Evolutionary conservation across 78 protist genomes (phyloP).

Genomic region (Capsaspora owczarzaki): DNA sequence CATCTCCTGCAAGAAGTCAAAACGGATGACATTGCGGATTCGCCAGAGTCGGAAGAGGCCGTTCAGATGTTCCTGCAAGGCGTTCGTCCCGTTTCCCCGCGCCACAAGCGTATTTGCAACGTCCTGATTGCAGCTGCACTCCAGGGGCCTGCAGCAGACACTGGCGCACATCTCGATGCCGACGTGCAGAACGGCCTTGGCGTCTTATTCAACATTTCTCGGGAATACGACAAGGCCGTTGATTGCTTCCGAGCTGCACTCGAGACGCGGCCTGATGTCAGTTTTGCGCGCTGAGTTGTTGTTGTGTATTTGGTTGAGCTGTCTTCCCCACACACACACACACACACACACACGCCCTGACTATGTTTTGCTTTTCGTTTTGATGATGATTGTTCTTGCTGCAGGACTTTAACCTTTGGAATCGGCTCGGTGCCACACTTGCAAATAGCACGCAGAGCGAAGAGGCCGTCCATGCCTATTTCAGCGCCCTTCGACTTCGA

Average conservation of each 20-base stretch:
- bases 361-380: no score
- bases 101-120: slow-evolving; percentile 17
- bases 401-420: slow-evolving; percentile 68
- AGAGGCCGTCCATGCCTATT: slow-evolving; percentile 77
- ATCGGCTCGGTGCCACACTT: slow-evolving; percentile 85
- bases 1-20: no score
- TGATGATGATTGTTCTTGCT: no score
- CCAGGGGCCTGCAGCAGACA: neutral
- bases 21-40: no score
- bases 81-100: no score
- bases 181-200: slow-evolving; percentile 77
- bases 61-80: no score
- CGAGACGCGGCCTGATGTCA: neutral
- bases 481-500: slow-evolving; percentile 57
- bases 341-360: no score
- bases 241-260: slow-evolving; percentile 68
- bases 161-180: slow-evolving; percentile 31
- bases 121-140: slow-evolving; percentile 53
- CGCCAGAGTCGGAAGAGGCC: no score
- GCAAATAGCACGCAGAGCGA: slow-evolving; percentile 58
- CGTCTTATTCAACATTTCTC: slow-evolving; percentile 56
- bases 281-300: neutral
- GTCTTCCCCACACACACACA: slow-evolving; percentile 17
- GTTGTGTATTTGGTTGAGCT: neutral
- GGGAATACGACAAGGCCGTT: slow-evolving; percentile 72